Evolutionary conservation across 176 grass and related monocot species (phyloP), one percentile per base, ranked within the genome.

Genomic region (Saccharum spontaneum): DNA sequence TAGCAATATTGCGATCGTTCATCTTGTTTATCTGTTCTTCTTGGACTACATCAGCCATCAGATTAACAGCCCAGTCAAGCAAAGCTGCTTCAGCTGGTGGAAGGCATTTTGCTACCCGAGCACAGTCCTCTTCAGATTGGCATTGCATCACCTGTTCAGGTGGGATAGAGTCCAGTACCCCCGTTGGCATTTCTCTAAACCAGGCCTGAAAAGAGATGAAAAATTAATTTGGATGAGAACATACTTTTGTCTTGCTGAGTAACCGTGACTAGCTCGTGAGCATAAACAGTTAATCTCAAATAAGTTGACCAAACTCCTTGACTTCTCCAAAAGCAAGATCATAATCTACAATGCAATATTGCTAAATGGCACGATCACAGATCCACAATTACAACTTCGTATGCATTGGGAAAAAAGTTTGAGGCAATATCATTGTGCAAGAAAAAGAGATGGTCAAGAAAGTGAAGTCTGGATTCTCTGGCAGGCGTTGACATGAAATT

Each of bases 41-140:
- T 84, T 94, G 87, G 61, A 89, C 90, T 23, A 97, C 94, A 73
- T 97, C 92, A 24, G 94, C 94, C 92, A 97, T 97, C 77, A 97
- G 80, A 71, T 94, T 94, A 70, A 97, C 64, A 60, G 92, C 89
- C 94, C 94, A 97, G 67, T 97, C 90, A 9, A 97, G 90, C 67
- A 97, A 79, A 54, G 84, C 92, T 50, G 86, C 88, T 84, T 97
- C 89, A 22, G 86, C 79, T 20, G 73, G 84, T 7, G 92, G 92
- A 30, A 97, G 83, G 62, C 83, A 77, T 70, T 79, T 89, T 10
- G 80, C 86, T 48, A 97, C 79, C 28, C 39, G 83, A 22, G 40
- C 76, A 84, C 85, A 94, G 20, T 94, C 94, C 23, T 90, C 90
- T 86, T 94, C 92, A n/a, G 90, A 90, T 66, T 94, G 92, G 41